These are phyloP conservation scores for Endoconidiophora laricicola DNA, from an alignment of 2,329 filamentous ascomycete species.

Conservation along the genomic window DNA sequence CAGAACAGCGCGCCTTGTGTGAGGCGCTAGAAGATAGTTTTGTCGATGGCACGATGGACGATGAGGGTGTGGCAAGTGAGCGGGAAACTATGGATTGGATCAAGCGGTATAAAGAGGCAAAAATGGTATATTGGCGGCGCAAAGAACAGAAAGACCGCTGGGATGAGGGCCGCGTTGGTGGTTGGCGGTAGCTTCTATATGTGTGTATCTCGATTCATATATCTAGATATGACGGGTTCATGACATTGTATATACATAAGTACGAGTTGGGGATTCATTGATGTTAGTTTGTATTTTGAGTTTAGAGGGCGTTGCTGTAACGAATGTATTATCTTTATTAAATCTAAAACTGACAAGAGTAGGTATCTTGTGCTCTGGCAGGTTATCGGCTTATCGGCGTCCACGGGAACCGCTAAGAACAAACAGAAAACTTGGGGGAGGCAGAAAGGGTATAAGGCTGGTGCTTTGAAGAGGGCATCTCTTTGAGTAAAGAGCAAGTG, in stretches of 20 bases:
- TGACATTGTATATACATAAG: too few relatives aligned
- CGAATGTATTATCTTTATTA: neutral
- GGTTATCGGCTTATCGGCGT: too few relatives aligned
- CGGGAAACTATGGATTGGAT: constrained; percentile 79
- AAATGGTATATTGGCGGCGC: constrained; percentile 60
- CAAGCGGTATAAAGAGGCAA: constrained; percentile 61
- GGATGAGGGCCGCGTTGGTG: constrained; percentile 90
- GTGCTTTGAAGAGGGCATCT: too few relatives aligned
- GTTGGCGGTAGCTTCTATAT: constrained; percentile 52
- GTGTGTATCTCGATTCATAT: neutral
- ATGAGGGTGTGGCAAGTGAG: constrained; percentile 42
- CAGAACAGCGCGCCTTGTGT: constrained; percentile 70
- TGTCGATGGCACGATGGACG: constrained; percentile 39
- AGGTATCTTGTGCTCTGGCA: too few relatives aligned
- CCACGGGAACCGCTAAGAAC: too few relatives aligned
- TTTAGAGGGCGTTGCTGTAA: neutral
- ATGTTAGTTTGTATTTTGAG: too few relatives aligned
- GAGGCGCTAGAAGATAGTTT: constrained; percentile 85
- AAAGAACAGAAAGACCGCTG: constrained; percentile 81
- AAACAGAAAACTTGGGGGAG: too few relatives aligned
- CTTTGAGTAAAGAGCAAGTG: neutral
- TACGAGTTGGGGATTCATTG: too few relatives aligned
- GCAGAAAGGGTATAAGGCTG: too few relatives aligned
- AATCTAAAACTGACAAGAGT: neutral
- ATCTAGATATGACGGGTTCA: too few relatives aligned